Evolutionary conservation across 129 eudicot species (phyloP), one percentile per base, ranked within the genome.

Genomic region (Arctium lappa): DNA sequence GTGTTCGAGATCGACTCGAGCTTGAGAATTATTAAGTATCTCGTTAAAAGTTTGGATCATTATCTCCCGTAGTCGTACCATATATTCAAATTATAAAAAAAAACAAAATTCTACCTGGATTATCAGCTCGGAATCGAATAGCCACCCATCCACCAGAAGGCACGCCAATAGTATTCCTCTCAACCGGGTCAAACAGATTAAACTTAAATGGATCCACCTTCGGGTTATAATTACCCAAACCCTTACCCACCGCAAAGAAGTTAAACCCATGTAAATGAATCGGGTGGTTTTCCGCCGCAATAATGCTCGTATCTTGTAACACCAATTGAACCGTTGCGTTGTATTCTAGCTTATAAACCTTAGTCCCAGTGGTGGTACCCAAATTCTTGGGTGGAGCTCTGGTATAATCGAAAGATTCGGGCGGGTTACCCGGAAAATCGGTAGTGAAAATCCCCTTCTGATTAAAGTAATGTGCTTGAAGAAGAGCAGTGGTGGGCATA

Each of bases 121-220:
- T 94, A 89, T 94, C 98, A 1, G 97, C 97, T 10, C 87, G 85
- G 75, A 93, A 93, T 76, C 98, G 85, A 18, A 93, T 85, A 12
- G 98, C 97, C 6, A 88, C 88, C 98, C 97, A 93, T 63, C 98
- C 98, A 62, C 98, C 98, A 4, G 97, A 88, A 8, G 98, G 98
- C 34, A 91, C 98, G 36, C 97, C 88, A 30, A 93, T 83, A 0
- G 98, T 93, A 80, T 93, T 93, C 85, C 98, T 90, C 79, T 93
- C 98, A 29, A 93, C 97, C 38, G 98, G 98, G 79, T 93, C 98
- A 69, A 90, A 91, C 15, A 93, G 87, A 78, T 93, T 91, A 32
- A 93, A 93, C 3, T 86, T 91, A 5, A 88, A 86, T 1, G 93
- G 84, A 79, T 91, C 98, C 13, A 33, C 86, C 34, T 86, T 90